These are phyloP conservation scores for Leccinum olivaceopallidum DNA, from an alignment of 768 basidiomycete species.

Conservation along the genomic window DNA sequence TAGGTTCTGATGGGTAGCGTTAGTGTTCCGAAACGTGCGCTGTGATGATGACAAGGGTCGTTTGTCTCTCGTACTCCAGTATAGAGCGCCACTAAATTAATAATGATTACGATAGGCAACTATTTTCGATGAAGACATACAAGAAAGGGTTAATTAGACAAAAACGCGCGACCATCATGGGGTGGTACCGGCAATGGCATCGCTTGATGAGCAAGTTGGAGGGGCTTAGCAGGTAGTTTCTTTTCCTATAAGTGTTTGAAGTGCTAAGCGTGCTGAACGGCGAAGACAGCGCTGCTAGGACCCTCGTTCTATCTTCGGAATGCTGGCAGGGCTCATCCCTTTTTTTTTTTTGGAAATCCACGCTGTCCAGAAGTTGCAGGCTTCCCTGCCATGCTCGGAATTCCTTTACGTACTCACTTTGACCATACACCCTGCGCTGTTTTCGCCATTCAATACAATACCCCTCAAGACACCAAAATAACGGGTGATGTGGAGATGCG, in stretches of 20 bases:
- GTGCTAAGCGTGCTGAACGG: background rate
- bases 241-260: constrained; percentile 42
- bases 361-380: background rate
- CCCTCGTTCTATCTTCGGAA: constrained; percentile 28
- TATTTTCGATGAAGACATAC: too few species aligned
- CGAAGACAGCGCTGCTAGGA: background rate
- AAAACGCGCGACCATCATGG: constrained; percentile 6
- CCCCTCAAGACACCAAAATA: background rate
- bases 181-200: constrained; percentile 44
- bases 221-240: constrained; percentile 14
- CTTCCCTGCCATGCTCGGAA: background rate
- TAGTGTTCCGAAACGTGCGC: too few species aligned
- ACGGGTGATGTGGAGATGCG: background rate
- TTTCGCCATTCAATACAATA: constrained; percentile 21
- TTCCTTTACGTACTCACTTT: constrained; percentile 7
- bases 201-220: constrained; percentile 25
- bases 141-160: too few species aligned
- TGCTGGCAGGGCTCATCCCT: constrained; percentile 21
- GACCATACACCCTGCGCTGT: constrained; percentile 4
- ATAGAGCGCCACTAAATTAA: too few species aligned
- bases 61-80: too few species aligned
- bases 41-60: too few species aligned
- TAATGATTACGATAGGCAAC: too few species aligned
- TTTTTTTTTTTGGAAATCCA: constrained; percentile 17
- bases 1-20: too few species aligned